Base-by-base conservation (phyloP, 495 filamentous ascomycete genomes). In the Penicillium crystallinum region DNA sequence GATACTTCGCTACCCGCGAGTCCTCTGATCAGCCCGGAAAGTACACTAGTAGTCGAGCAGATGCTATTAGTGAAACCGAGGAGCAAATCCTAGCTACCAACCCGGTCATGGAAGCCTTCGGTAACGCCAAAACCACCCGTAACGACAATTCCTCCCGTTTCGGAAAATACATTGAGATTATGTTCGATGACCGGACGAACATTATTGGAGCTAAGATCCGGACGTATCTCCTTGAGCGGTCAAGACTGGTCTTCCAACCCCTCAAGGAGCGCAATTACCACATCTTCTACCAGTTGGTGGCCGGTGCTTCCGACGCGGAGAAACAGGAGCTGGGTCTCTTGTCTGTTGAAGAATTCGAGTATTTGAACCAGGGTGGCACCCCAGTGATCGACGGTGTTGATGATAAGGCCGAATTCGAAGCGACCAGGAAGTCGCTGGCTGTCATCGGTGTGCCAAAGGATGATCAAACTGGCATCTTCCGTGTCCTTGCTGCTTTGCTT, bases 71-170 rank as follows among this genome's bases (percentile, higher is more conserved):
- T 68, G 90, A 97, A 73, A 99, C 93, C 5, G 93, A 99, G 67
- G 93, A 97, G 72, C 90, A 92, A 61, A 99, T 99, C 62, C 71
- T 99, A 58, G 93, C 93, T 15, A 99, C 93, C 22, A 99, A 99
- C 71, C 93, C 93, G 19, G 95, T 99, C 61, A 97, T 99, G 95
- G 93, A 99, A 80, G 90, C 93, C 6, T 99, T 99, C 66, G 93
- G 93, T 58, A 99, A 99, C 75, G 93, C 93, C 25, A 99, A 99
- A 74, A 99, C 93, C 3, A 97, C 95, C 1, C 80, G 93, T 57
- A 99, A 99, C 72, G 95, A 99, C 74, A 99, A 99, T 71, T 99
- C 93, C 5, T 97, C 92, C 17, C 84, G 93, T 53, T 99, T 99
- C 68, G 93, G 93, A 58, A 99, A 99, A 77, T 99, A 99, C 64